Conservation (phyloP, 345 rosid genomes). For the Physaria fendleri region DNA sequence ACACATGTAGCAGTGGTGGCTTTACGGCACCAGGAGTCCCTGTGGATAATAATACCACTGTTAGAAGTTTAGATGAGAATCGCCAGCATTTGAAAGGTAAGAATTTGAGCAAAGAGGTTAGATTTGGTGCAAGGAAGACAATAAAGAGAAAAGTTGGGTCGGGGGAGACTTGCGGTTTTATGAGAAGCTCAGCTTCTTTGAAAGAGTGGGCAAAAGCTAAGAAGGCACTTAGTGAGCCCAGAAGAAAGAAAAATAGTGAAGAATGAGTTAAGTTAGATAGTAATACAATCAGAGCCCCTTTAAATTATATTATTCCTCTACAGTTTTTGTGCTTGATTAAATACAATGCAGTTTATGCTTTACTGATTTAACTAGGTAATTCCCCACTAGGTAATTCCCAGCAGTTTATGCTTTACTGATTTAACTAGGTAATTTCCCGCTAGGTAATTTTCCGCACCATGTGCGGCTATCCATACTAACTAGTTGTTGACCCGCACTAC, state of each 20-base stretch:
- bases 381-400: too few species aligned
- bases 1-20: background rate
- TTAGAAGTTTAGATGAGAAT: slow-evolving; percentile 9
- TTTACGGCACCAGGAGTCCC: background rate
- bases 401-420: too few species aligned
- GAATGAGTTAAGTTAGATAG: slow-evolving; percentile 8
- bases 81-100: slow-evolving; percentile 11
- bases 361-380: too few species aligned
- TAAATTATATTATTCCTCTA: background rate
- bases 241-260: slow-evolving; percentile 37
- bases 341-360: too few species aligned
- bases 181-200: slow-evolving; percentile 68
- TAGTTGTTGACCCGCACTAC: too few species aligned
- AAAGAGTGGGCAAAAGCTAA: slow-evolving; percentile 67
- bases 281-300: background rate
- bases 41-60: slow-evolving; percentile 12
- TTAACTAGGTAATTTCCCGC: too few species aligned
- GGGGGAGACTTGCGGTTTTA: slow-evolving; percentile 57
- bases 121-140: slow-evolving; percentile 12
- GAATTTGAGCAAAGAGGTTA: slow-evolving; percentile 10
- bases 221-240: slow-evolving; percentile 46
- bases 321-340: slow-evolving; percentile 7
- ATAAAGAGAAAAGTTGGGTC: slow-evolving; percentile 15
- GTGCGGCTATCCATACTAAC: too few species aligned
- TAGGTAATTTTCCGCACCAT: too few species aligned